These are phyloP conservation scores for Volvariella volvacea DNA, from an alignment of 1,284 basidiomycete species.

Conservation along the genomic window DNA sequence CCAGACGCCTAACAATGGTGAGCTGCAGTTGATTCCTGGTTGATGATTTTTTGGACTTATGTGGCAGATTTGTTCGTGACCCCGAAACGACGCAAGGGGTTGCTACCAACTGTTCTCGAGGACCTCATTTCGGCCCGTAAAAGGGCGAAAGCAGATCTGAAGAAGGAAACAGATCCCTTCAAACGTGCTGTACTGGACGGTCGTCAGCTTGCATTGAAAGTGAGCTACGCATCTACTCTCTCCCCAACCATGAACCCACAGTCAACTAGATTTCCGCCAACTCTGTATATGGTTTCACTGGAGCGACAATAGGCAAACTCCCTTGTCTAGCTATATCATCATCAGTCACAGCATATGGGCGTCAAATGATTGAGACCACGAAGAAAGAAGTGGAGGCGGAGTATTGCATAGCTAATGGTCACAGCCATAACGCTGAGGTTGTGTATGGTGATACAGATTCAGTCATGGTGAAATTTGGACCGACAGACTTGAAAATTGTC, in stretches of 20 bases:
- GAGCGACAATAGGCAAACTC: constrained; percentile 90
- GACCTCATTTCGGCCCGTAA: constrained; percentile 90
- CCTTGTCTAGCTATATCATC: constrained; percentile 93
- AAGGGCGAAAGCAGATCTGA: constrained; percentile 87
- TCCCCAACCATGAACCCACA: constrained; percentile 1
- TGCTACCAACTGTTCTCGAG: constrained; percentile 88
- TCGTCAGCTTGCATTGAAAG: constrained; percentile 90
- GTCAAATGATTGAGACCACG: constrained; percentile 96
- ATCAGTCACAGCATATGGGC: constrained; percentile 88
- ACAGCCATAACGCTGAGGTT: constrained; percentile 81
- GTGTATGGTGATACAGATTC: constrained; percentile 98
- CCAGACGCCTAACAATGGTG: constrained; percentile 90
- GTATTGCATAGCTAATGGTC: constrained; percentile 82
- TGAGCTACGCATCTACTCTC: constrained; percentile 19
- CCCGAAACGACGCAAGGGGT: constrained; percentile 68
- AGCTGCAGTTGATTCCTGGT: constrained; percentile 11
- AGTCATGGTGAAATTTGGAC: constrained; percentile 95
- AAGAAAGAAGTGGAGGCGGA: constrained; percentile 90
- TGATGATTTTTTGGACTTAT: not conserved
- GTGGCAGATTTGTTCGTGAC: constrained; percentile 78
- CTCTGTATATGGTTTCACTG: constrained; percentile 96
- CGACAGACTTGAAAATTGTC: constrained; percentile 74
- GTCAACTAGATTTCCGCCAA: constrained; percentile 82
- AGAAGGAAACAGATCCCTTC: constrained; percentile 93
- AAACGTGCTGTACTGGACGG: constrained; percentile 92